A percentile compares a stretch with the other conserved stretches of the same genome.
phyloP scores from a whole-genome alignment of 495 filamentous ascomycete species.

The Xylaria flabelliformis region DNA sequence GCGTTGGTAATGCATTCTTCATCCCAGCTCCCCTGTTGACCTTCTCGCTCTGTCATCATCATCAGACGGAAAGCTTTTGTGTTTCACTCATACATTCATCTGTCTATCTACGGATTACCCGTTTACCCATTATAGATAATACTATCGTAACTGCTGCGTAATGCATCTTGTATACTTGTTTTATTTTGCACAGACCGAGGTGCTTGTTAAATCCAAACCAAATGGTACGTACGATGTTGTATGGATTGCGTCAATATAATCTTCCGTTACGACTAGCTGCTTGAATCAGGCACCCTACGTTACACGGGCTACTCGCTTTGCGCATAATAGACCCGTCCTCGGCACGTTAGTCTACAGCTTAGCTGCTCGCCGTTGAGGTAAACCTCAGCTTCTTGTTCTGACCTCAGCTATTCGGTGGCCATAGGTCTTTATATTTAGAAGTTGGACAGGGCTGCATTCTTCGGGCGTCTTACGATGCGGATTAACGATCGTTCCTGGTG shows the following conservation, averaged over 20 bases:
- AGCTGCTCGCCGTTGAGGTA: neutral
- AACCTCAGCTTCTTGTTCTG: neutral
- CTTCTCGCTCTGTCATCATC: neutral
- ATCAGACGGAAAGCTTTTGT: neutral
- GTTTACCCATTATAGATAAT: neutral
- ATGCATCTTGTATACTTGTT: neutral
- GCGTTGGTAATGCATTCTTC: neutral
- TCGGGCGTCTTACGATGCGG: neutral
- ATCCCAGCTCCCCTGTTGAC: neutral
- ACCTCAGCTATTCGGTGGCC: conserved; percentile 10
- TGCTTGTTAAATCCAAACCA: neutral
- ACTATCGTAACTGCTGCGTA: neutral
- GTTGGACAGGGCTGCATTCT: neutral
- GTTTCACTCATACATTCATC: neutral
- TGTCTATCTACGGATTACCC: neutral
- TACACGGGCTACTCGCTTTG: neutral
- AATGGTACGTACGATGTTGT: neutral
- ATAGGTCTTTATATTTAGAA: neutral
- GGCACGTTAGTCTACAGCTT: neutral
- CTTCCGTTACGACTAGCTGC: neutral
- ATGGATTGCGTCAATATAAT: neutral
- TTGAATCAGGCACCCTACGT: neutral
- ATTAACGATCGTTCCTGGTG: neutral
- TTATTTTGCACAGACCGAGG: neutral
- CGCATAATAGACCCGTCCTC: neutral